Conservation (phyloP, 73 alveolate species). For the Tetrahymena elliotti region DNA sequence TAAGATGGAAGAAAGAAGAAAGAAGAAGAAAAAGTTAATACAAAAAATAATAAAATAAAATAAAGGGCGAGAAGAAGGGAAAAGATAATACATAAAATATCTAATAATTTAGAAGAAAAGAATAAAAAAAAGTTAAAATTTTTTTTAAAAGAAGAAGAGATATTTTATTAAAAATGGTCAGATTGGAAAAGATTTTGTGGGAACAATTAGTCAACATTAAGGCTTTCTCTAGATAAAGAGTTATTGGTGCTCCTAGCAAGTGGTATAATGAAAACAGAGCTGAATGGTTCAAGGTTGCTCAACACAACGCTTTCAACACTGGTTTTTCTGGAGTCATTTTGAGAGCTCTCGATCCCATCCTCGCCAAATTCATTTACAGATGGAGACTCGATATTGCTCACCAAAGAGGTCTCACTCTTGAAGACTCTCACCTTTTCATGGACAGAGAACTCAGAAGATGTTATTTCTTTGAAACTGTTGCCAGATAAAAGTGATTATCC, state of each 20-base stretch:
- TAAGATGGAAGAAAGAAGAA: background rate
- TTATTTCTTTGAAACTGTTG: conserved; percentile 22
- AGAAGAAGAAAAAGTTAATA: background rate
- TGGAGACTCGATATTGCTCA: conserved; percentile 32
- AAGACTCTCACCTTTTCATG: conserved; percentile 13
- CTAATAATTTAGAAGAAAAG: background rate
- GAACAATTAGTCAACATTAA: conserved; percentile 22
- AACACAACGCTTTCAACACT: conserved; percentile 10
- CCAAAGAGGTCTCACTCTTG: conserved; percentile 36
- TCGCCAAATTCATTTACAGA: conserved; percentile 32
- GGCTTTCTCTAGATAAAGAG: conserved; percentile 23
- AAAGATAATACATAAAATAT: background rate
- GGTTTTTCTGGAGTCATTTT: conserved; percentile 20
- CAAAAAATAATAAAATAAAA: background rate
- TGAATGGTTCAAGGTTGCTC: conserved; percentile 14
- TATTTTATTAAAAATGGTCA: conserved; percentile 15
- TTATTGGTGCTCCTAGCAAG: conserved; percentile 29
- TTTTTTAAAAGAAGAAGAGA: conserved; percentile 2
- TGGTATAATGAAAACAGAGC: conserved; percentile 31
- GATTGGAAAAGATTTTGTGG: conserved; percentile 36
- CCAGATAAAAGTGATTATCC: conserved; percentile 22
- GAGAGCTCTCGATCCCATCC: conserved; percentile 28
- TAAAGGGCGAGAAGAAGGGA: background rate
- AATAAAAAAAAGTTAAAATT: conserved; percentile 19
- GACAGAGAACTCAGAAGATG: conserved; percentile 48